These are phyloP conservation scores for Aureobasidium vineae DNA, from an alignment of 2,329 filamentous ascomycete species.

Conservation along the genomic window DNA sequence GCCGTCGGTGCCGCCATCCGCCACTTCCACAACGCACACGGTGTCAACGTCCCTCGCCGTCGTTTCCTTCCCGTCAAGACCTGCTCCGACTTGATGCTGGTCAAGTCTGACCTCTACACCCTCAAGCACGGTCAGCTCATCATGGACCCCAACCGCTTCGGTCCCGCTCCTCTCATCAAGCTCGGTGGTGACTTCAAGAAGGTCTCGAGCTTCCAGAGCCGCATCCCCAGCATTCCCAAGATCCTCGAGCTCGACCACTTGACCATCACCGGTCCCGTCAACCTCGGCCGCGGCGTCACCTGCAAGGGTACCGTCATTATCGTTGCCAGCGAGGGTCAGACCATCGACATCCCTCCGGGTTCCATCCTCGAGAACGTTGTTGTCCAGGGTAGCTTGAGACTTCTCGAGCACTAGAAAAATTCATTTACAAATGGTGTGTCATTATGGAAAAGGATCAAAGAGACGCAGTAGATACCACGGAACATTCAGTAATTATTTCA, in stretches of 20 bases:
- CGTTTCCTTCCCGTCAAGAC: slow-evolving; percentile 99
- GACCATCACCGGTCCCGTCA: slow-evolving; percentile 96
- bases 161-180: slow-evolving; percentile 97
- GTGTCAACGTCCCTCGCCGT: slow-evolving; percentile 95
- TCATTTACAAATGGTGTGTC: not conserved
- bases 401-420: slow-evolving; percentile 61
- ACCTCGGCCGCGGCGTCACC: slow-evolving; percentile 91
- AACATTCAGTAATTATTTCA: slow-evolving; percentile 26
- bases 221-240: slow-evolving; percentile 83
- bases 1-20: slow-evolving; percentile 97
- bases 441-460: slow-evolving; percentile 21
- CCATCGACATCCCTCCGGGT: slow-evolving; percentile 94
- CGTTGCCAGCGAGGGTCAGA: slow-evolving; percentile 94
- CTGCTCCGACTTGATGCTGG: slow-evolving; percentile 98
- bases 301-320: slow-evolving; percentile 99
- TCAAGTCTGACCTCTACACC: slow-evolving; percentile 99
- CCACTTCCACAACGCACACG: slow-evolving; percentile 97
- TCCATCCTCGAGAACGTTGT: slow-evolving; percentile 98
- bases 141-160: slow-evolving; percentile 95
- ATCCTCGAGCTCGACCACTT: slow-evolving; percentile 91
- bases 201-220: slow-evolving; percentile 93
- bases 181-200: slow-evolving; percentile 99
- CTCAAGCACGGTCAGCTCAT: slow-evolving; percentile 97
- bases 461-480: slow-evolving; percentile 27
- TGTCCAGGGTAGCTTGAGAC: slow-evolving; percentile 89